Conservation (phyloP, 2,329 filamentous ascomycete species). For the Lachnellula occidentalis region DNA sequence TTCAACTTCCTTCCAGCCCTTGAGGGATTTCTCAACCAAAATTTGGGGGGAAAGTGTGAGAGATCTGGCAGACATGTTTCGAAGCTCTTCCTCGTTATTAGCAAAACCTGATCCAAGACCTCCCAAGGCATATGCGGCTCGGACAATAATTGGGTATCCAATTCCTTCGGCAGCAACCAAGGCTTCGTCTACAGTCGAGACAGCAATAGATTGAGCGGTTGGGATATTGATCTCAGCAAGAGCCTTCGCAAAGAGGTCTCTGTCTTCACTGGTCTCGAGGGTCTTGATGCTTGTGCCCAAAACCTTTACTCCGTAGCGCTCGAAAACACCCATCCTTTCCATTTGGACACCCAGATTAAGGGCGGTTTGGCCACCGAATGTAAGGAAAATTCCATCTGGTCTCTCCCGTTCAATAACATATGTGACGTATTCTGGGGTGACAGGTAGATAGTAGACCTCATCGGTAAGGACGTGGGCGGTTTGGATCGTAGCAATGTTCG, state of each 20-base stretch:
- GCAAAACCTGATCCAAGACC: slow-evolving; percentile 96
- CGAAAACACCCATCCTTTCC: slow-evolving; percentile 92
- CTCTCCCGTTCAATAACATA: slow-evolving; percentile 96
- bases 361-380: slow-evolving; percentile 95
- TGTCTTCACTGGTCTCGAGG: slow-evolving; percentile 89
- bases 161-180: slow-evolving; percentile 79
- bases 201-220: slow-evolving; percentile 92
- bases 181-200: slow-evolving; percentile 85
- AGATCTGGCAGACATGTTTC: slow-evolving; percentile 87
- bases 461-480: slow-evolving; percentile 94
- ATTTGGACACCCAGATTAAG: slow-evolving; percentile 96
- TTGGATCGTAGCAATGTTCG: slow-evolving; percentile 97
- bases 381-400: slow-evolving; percentile 95
- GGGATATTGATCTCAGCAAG: slow-evolving; percentile 97
- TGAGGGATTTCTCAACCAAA: slow-evolving; percentile 94
- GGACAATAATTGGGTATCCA: slow-evolving; percentile 96
- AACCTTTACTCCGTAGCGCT: slow-evolving; percentile 92
- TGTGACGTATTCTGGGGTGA: slow-evolving; percentile 94
- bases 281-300: slow-evolving; percentile 93
- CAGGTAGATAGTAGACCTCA: slow-evolving; percentile 96
- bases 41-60: slow-evolving; percentile 94
- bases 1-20: slow-evolving; percentile 99
- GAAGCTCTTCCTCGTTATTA: slow-evolving; percentile 86
- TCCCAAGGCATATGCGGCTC: slow-evolving; percentile 92
- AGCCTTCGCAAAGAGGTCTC: slow-evolving; percentile 92